phyloP scores from a whole-genome alignment of 768 basidiomycete genomes.

The Pisolithus marmoratus region DNA sequence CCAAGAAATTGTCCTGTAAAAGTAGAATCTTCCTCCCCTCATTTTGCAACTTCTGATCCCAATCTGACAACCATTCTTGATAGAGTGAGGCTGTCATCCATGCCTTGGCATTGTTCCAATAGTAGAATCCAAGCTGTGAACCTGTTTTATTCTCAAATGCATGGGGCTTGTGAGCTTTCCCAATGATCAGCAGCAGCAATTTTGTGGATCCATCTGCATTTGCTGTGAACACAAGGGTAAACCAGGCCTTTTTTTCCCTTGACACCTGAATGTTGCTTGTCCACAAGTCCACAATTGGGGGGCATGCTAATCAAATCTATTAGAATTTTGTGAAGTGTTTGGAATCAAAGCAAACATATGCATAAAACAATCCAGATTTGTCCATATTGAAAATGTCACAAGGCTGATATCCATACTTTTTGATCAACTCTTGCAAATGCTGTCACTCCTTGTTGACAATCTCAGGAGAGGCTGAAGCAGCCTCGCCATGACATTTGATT shows the following conservation, averaged over 20 bases:
- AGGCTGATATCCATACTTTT: slow-evolving; percentile 18
- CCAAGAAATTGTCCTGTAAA: not conserved
- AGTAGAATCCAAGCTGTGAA: slow-evolving; percentile 27
- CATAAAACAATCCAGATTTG: slow-evolving; percentile 32
- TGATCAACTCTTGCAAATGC: slow-evolving; percentile 22
- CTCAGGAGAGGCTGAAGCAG: slow-evolving; percentile 20
- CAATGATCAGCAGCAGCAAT: slow-evolving; percentile 26
- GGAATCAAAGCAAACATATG: not conserved
- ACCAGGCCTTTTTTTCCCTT: slow-evolving; percentile 3
- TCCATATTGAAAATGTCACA: slow-evolving; percentile 35
- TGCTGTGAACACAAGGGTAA: slow-evolving; percentile 3
- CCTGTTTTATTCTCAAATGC: slow-evolving; percentile 11
- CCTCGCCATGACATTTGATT: slow-evolving; percentile 27
- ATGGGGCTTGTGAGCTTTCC: slow-evolving; percentile 26
- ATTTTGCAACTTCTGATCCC: slow-evolving; percentile 26
- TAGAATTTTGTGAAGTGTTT: no score
- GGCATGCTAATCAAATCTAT: slow-evolving; percentile 6
- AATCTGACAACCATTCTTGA: slow-evolving; percentile 30
- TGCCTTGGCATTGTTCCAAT: slow-evolving; percentile 32
- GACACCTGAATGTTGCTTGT: not conserved
- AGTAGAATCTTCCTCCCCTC: not conserved
- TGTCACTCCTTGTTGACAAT: slow-evolving; percentile 22
- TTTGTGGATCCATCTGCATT: slow-evolving; percentile 32
- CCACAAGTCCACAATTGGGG: not conserved
- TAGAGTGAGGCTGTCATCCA: slow-evolving; percentile 34